A percentile compares a stretch with the other conserved stretches of the same genome.
phyloP scores from a whole-genome alignment of 2,329 filamentous ascomycete species.

The Calonectria pseudoturangicola region DNA sequence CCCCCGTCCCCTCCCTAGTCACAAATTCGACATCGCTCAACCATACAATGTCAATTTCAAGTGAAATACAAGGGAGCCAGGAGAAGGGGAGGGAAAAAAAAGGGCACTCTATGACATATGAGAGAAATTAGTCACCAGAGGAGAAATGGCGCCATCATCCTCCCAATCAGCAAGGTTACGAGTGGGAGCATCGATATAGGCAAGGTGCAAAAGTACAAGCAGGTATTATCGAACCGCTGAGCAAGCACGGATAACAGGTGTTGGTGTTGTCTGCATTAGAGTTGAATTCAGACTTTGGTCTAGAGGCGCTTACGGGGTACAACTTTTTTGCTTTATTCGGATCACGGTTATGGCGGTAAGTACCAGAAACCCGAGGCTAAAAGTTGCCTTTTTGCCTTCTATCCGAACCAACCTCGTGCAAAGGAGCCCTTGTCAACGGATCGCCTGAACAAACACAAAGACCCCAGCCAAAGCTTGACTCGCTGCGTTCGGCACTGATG shows the following conservation, averaged over 20 bases:
- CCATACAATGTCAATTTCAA: neutral
- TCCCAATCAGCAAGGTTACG: constrained; percentile 37
- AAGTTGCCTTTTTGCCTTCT: constrained; percentile 13
- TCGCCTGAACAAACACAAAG: constrained; percentile 1
- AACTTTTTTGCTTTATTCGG: constrained; percentile 6
- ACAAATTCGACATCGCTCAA: constrained; percentile 34
- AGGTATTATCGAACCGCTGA: constrained; percentile 29
- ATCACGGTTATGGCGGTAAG: constrained; percentile 18
- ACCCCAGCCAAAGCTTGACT: constrained; percentile 9
- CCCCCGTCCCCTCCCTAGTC: constrained; percentile 41
- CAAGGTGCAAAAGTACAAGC: constrained; percentile 35
- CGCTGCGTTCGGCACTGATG: neutral
- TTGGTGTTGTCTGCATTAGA: constrained; percentile 13
- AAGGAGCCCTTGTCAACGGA: neutral
- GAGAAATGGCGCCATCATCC: constrained; percentile 31
- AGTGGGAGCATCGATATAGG: constrained; percentile 39
- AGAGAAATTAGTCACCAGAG: constrained; percentile 31
- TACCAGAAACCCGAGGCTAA: constrained; percentile 23
- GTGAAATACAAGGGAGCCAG: neutral
- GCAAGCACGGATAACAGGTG: constrained; percentile 24
- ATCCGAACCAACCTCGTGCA: constrained; percentile 15
- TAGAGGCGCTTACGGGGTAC: constrained; percentile 4
- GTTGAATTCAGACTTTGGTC: constrained; percentile 22
- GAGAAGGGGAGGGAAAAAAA: constrained; percentile 20
- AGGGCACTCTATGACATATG: constrained; percentile 34